Base-by-base conservation (phyloP, 331 rosid genomes). In the Malus hybrid region DNA sequence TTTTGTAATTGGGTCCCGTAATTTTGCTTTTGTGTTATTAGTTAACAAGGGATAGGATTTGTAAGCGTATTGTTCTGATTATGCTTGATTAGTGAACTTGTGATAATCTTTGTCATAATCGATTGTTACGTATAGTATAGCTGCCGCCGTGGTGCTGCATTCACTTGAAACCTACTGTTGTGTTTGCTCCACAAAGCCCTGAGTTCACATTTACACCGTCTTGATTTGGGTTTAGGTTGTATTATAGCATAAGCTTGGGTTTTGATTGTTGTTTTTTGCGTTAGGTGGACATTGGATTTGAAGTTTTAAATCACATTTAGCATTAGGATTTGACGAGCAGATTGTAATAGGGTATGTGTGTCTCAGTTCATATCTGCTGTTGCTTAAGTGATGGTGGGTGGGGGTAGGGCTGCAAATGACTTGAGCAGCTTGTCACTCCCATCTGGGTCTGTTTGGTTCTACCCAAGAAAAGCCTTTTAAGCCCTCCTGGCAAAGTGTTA, bases 21-120 rank as follows among this genome's bases (percentile, higher is more conserved):
- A 84, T 88, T 85, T 39, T 39, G 34, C 20, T 33, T 15, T 20
- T 55, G 22, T 71, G 52, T 28, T 16, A 59, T 18, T 65, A 16
- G 18, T 52, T n/a, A 28, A n/a, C n/a, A n/a, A n/a, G n/a, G n/a
- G n/a, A n/a, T n/a, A n/a, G n/a, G n/a, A n/a, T n/a, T n/a, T n/a
- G n/a, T n/a, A n/a, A n/a, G n/a, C n/a, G n/a, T n/a, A n/a, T n/a
- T n/a, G n/a, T n/a, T n/a, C n/a, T n/a, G n/a, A n/a, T n/a, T n/a
- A n/a, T n/a, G n/a, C n/a, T n/a, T n/a, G n/a, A n/a, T n/a, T n/a
- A n/a, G n/a, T n/a, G n/a, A n/a, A n/a, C n/a, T n/a, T n/a, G n/a
- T n/a, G n/a, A n/a, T n/a, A n/a, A n/a, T n/a, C n/a, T n/a, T n/a
- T n/a, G n/a, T n/a, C n/a, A n/a, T n/a, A n/a, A n/a, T n/a, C n/a